Percentiles rank a stretch among this genome's conserved stretches.
These are phyloP conservation scores for Beauveria bassiana DNA, from an alignment of 2,329 filamentous ascomycete species.

Conservation along the genomic window DNA sequence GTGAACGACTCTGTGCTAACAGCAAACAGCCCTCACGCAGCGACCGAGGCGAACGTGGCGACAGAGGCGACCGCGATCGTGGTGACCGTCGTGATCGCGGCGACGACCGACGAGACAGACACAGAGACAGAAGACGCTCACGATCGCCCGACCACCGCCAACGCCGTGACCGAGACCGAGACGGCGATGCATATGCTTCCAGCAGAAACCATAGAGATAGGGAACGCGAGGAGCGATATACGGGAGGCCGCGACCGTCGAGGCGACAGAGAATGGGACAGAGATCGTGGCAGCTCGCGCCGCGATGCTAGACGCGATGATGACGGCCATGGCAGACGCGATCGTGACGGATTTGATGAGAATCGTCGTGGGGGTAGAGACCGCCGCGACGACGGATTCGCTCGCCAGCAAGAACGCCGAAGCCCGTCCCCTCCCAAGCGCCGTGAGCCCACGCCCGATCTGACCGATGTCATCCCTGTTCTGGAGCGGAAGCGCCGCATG, in stretches of 20 bases:
- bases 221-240: conserved; percentile 88
- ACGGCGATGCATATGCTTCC: conserved; percentile 88
- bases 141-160: conserved; percentile 72
- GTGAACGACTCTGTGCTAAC: conserved; percentile 15
- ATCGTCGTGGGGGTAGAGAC: conserved; percentile 40
- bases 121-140: conserved; percentile 59
- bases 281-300: conserved; percentile 54
- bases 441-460: conserved; percentile 94
- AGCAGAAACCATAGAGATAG: conserved; percentile 88
- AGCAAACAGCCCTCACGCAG: conserved; percentile 21
- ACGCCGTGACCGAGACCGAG: conserved; percentile 67
- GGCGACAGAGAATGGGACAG: conserved; percentile 73
- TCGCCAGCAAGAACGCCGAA: conserved; percentile 55
- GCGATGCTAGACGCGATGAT: conserved; percentile 60
- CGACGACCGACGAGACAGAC: conserved; percentile 26
- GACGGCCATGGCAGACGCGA: conserved; percentile 47
- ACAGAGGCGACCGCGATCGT: conserved; percentile 29
- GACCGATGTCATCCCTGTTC: conserved; percentile 72
- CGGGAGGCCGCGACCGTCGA: conserved; percentile 52
- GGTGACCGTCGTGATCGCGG: conserved; percentile 25
- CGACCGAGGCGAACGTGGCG: conserved; percentile 20
- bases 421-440: conserved; percentile 78
- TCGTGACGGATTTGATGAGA: conserved; percentile 45
- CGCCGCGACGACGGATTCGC: conserved; percentile 32
- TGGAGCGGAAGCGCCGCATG: conserved; percentile 82